phyloP scores from a whole-genome alignment of 2,329 filamentous ascomycete species.

The Metarhizium brunneum region DNA sequence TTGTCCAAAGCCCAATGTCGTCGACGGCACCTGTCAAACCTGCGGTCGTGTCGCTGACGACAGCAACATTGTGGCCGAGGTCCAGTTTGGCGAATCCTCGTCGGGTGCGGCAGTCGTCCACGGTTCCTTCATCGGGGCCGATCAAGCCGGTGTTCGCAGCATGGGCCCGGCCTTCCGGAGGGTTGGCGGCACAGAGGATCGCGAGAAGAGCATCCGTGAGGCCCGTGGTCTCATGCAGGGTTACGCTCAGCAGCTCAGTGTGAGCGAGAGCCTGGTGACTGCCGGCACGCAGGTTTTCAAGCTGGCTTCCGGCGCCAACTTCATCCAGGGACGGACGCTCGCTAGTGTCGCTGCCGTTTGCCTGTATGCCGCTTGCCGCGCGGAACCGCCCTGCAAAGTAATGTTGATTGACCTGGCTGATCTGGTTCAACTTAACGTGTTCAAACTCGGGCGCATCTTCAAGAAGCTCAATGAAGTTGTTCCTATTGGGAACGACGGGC shows the following conservation, averaged over 20 bases:
- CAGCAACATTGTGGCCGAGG: conserved; percentile 83
- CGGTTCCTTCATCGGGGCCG: conserved; percentile 77
- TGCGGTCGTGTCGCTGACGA: conserved; percentile 82
- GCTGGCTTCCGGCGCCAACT: conserved; percentile 63
- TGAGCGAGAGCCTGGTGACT: conserved; percentile 54
- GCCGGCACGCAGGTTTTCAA: conserved; percentile 66
- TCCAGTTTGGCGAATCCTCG: conserved; percentile 82
- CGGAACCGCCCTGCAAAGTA: conserved; percentile 67
- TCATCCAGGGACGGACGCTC: conserved; percentile 77
- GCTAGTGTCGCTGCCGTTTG: conserved; percentile 83
- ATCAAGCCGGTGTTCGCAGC: conserved; percentile 70
- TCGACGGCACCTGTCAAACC: conserved; percentile 64
- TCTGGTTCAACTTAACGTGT: conserved; percentile 75
- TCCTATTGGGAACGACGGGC: conserved; percentile 55
- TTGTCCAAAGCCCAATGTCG: conserved; percentile 52
- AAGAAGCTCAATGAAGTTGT: conserved; percentile 69
- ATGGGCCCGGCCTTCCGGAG: conserved; percentile 54
- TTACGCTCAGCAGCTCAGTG: conserved; percentile 49
- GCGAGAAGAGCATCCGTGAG: conserved; percentile 52
- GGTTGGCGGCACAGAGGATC: conserved; percentile 47
- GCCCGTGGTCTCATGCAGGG: conserved; percentile 50
- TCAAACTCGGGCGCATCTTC: conserved; percentile 82
- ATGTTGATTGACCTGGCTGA: conserved; percentile 97
- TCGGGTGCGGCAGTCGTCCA: conserved; percentile 83
- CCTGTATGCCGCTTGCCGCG: conserved; percentile 80